Percentiles rank a stretch among this genome's conserved stretches.
Evolutionary conservation across 2,329 filamentous ascomycete genomes (phyloP).

Genomic region (Stemphylium lycopersici): DNA sequence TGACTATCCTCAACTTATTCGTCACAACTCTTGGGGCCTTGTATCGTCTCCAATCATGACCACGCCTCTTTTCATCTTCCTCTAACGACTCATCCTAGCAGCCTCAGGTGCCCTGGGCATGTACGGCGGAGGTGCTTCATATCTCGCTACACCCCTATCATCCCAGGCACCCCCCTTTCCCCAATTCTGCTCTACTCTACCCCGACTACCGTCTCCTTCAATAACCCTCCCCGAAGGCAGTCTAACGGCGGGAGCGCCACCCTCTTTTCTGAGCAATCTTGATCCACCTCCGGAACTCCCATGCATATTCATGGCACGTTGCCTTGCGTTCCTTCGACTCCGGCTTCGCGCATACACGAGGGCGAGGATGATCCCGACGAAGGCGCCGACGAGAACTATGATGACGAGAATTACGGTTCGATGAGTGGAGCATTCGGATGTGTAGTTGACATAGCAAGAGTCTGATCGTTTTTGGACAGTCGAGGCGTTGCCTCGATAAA

Average conservation of each 20-base stretch:
- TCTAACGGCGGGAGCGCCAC: neutral
- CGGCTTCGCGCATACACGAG: conserved; percentile 16
- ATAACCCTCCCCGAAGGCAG: neutral
- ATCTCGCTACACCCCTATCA: neutral
- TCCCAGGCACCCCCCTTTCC: neutral
- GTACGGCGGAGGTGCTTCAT: conserved; percentile 21
- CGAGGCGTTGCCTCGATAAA: neutral
- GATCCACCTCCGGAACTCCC: neutral
- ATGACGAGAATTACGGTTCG: conserved; percentile 30
- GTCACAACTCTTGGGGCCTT: neutral
- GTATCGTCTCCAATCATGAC: neutral
- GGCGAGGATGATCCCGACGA: conserved; percentile 20
- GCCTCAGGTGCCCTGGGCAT: conserved; percentile 18
- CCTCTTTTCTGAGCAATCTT: neutral
- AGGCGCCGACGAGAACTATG: conserved; percentile 22
- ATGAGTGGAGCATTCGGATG: conserved; percentile 22
- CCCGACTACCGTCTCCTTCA: neutral
- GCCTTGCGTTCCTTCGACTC: neutral
- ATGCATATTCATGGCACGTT: neutral
- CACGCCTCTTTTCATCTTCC: neutral
- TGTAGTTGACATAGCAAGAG: conserved; percentile 18
- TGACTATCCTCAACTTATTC: neutral
- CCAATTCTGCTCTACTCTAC: neutral
- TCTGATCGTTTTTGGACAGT: conserved; percentile 17
- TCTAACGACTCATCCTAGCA: conserved; percentile 10